These are phyloP conservation scores for Sporisorium reilianum DNA, from an alignment of 1,284 basidiomycete species.

Conservation along the genomic window DNA sequence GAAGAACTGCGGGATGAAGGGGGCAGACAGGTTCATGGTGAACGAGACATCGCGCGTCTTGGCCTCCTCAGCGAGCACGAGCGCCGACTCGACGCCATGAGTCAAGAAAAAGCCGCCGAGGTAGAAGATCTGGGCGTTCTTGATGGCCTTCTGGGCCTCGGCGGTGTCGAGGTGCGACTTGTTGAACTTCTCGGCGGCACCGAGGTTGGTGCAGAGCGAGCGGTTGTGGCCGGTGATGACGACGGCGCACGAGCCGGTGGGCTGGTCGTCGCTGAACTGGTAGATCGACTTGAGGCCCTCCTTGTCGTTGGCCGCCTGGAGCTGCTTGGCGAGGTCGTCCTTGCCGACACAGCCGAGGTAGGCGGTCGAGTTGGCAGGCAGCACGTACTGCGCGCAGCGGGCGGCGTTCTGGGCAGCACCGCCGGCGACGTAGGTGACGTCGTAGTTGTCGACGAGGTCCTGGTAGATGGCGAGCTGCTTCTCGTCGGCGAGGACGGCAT, in stretches of 20 bases:
- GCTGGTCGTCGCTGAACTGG: slow-evolving; percentile 84
- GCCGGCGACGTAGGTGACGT: slow-evolving; percentile 92
- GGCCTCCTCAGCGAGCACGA: slow-evolving; percentile 85
- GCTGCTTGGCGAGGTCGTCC: slow-evolving; percentile 88
- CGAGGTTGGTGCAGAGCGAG: slow-evolving; percentile 91
- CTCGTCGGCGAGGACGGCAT: slow-evolving; percentile 92
- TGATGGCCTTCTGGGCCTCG: slow-evolving; percentile 81
- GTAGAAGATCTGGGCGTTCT: slow-evolving; percentile 88
- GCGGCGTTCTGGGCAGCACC: slow-evolving; percentile 97
- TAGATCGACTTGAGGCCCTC: slow-evolving; percentile 92
- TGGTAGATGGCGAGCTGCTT: slow-evolving; percentile 84
- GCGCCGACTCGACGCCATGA: slow-evolving; percentile 82
- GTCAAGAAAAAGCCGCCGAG: slow-evolving; percentile 98
- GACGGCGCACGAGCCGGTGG: slow-evolving; percentile 97
- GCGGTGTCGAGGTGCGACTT: slow-evolving; percentile 83
- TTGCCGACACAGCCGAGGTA: slow-evolving; percentile 95
- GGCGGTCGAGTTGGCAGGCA: slow-evolving; percentile 81
- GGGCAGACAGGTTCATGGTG: slow-evolving; percentile 91
- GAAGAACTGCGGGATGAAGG: slow-evolving; percentile 98
- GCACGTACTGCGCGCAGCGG: slow-evolving; percentile 87
- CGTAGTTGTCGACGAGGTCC: slow-evolving; percentile 82
- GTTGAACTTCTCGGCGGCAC: slow-evolving; percentile 89
- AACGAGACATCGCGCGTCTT: slow-evolving; percentile 77
- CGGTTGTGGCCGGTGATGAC: slow-evolving; percentile 93
- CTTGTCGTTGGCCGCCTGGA: slow-evolving; percentile 90